phyloP scores from a whole-genome alignment of 1,139 yeast genomes.

The Eremothecium coryli region DNA sequence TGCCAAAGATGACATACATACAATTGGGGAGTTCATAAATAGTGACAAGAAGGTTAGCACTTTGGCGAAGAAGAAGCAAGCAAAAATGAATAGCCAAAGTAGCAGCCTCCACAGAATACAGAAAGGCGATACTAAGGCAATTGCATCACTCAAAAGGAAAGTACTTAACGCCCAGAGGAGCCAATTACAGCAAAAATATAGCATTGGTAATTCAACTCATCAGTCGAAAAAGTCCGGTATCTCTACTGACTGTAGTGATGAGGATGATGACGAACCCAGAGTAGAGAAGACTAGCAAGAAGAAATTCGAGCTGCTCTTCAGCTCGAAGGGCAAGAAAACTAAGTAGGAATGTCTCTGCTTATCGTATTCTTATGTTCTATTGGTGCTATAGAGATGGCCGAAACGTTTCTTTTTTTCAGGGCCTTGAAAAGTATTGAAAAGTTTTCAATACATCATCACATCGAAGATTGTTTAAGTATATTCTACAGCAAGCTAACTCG shows the following conservation, averaged over 20 bases:
- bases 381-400: no score
- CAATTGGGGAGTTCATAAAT: constrained; percentile 30
- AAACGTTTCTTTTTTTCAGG: constrained; percentile 3
- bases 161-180: constrained; percentile 20
- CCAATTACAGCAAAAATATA: background rate
- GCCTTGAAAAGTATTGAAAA: constrained; percentile 8
- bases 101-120: constrained; percentile 22
- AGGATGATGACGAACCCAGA: constrained; percentile 12
- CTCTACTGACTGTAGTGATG: constrained; percentile 11
- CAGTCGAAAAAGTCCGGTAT: background rate
- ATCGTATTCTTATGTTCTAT: no score
- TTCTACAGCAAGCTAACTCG: no score
- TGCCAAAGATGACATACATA: constrained; percentile 16
- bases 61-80: constrained; percentile 22
- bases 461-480: constrained; percentile 4
- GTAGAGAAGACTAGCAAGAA: constrained; percentile 15
- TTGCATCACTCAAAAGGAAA: constrained; percentile 29
- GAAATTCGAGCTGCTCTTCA: constrained; percentile 17
- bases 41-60: constrained; percentile 28
- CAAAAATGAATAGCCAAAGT: constrained; percentile 8
- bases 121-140: constrained; percentile 30
- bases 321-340: constrained; percentile 14
- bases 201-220: background rate
- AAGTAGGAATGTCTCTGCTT: no score
- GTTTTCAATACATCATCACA: constrained; percentile 19